phyloP scores from a whole-genome alignment of 495 filamentous ascomycete species.

The Podospora pseudoanserina region DNA sequence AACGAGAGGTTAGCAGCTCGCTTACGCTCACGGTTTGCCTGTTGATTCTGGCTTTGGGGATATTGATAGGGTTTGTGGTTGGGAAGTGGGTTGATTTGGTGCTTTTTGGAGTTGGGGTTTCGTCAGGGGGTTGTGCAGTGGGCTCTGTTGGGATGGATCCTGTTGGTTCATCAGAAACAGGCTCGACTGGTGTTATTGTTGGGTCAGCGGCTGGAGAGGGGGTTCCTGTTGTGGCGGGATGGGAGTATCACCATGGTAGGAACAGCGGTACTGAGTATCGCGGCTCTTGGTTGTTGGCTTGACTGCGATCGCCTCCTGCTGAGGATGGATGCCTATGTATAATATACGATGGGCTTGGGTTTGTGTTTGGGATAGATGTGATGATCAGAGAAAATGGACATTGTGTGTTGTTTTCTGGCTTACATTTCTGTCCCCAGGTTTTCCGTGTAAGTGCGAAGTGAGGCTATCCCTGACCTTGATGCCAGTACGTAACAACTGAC shows the following conservation, averaged over 20 bases:
- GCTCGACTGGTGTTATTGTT: not conserved
- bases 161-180: not conserved
- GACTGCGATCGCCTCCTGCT: not conserved
- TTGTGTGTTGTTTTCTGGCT: not conserved
- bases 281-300: not conserved
- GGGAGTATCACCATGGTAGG: not conserved
- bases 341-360: not conserved
- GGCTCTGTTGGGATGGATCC: not conserved
- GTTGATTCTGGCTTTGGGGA: conserved; percentile 12
- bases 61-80: conserved; percentile 15
- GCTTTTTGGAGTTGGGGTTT: not conserved
- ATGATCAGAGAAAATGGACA: not conserved
- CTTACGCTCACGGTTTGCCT: conserved; percentile 19
- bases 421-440: not conserved
- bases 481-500: not conserved
- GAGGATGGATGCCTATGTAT: not conserved
- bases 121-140: not conserved
- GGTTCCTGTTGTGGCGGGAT: not conserved
- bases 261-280: not conserved
- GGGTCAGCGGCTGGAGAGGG: not conserved
- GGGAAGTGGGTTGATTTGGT: not conserved
- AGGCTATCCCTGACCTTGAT: not conserved
- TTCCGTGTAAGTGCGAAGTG: not conserved
- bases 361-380: not conserved
- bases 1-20: conserved; percentile 20